These are phyloP conservation scores for Aspergillus taichungensis DNA, from an alignment of 495 filamentous ascomycete species.

Conservation along the genomic window DNA sequence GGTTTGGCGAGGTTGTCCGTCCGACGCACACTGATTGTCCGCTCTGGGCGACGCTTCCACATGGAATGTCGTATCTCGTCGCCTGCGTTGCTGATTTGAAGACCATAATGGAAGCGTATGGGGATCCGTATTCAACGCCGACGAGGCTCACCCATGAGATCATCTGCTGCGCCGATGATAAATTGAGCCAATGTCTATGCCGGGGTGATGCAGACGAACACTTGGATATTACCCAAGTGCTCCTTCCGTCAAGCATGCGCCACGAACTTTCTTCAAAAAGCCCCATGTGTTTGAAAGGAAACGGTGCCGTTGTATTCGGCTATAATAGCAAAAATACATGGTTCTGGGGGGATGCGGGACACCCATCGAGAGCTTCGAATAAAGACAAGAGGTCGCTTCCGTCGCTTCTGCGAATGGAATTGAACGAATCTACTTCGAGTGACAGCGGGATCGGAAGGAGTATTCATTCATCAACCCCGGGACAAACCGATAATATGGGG, in stretches of 20 bases:
- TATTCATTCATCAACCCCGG: background rate
- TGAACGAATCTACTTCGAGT: background rate
- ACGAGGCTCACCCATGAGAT: constrained; percentile 10
- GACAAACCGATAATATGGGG: background rate
- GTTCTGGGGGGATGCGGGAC: constrained; percentile 3
- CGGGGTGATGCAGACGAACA: background rate
- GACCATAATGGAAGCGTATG: constrained; percentile 12
- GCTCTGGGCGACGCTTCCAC: constrained; percentile 14
- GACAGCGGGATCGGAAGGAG: constrained; percentile 1
- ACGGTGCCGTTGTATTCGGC: constrained; percentile 4
- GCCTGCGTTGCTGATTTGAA: constrained; percentile 12
- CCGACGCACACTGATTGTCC: constrained; percentile 7
- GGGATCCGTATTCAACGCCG: constrained; percentile 7
- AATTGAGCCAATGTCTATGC: constrained; percentile 7
- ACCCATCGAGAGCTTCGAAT: background rate
- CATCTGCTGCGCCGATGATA: constrained; percentile 5
- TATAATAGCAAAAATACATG: background rate
- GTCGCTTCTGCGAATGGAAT: too few species aligned
- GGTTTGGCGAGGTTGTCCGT: constrained; percentile 25
- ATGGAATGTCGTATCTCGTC: constrained; percentile 19
- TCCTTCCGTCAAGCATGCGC: constrained; percentile 4
- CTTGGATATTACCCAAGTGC: constrained; percentile 7
- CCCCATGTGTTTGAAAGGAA: background rate
- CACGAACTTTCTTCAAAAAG: background rate
- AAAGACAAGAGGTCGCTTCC: background rate